phyloP scores from a whole-genome alignment of 805 yeast species.

The Saccharomycopsis guyanensis region DNA sequence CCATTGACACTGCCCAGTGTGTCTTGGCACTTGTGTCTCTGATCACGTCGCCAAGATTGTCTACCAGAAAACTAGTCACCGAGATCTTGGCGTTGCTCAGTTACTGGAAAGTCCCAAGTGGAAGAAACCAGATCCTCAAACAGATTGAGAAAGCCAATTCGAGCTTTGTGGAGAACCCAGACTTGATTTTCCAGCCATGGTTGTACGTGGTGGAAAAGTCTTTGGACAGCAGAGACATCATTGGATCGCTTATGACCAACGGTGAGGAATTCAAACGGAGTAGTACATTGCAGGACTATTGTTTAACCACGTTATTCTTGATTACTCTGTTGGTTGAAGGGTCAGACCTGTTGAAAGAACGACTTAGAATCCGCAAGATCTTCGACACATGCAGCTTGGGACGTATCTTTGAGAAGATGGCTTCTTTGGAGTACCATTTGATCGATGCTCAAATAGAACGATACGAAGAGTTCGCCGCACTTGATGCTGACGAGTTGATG shows the following conservation, averaged over 20 bases:
- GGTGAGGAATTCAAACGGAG: slow-evolving; percentile 12
- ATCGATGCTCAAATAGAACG: slow-evolving; percentile 59
- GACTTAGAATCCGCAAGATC: slow-evolving; percentile 13
- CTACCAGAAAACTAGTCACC: slow-evolving; percentile 47
- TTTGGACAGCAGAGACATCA: slow-evolving; percentile 21
- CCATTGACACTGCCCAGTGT: slow-evolving; percentile 23
- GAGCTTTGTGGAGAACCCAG: slow-evolving; percentile 24
- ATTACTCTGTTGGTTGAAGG: slow-evolving; percentile 19
- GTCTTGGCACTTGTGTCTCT: slow-evolving; percentile 37
- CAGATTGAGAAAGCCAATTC: slow-evolving; percentile 23
- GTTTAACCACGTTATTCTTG: slow-evolving; percentile 19
- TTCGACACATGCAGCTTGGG: slow-evolving; percentile 6
- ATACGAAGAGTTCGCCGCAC: slow-evolving; percentile 48
- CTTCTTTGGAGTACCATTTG: slow-evolving; percentile 45
- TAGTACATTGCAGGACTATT: slow-evolving; percentile 16
- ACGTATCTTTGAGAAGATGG: slow-evolving; percentile 42
- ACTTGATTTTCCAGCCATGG: slow-evolving; percentile 20
- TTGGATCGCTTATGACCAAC: slow-evolving; percentile 1
- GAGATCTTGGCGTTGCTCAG: slow-evolving; percentile 37
- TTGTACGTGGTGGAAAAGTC: slow-evolving; percentile 26
- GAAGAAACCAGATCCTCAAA: slow-evolving; percentile 27
- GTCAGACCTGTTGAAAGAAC: slow-evolving; percentile 19
- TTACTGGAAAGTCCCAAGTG: slow-evolving; percentile 26
- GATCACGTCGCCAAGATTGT: slow-evolving; percentile 41
- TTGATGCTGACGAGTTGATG: slow-evolving; percentile 43